These are phyloP conservation scores for Metschnikowia reukaufii DNA, from an alignment of 805 yeast species.

Conservation along the genomic window DNA sequence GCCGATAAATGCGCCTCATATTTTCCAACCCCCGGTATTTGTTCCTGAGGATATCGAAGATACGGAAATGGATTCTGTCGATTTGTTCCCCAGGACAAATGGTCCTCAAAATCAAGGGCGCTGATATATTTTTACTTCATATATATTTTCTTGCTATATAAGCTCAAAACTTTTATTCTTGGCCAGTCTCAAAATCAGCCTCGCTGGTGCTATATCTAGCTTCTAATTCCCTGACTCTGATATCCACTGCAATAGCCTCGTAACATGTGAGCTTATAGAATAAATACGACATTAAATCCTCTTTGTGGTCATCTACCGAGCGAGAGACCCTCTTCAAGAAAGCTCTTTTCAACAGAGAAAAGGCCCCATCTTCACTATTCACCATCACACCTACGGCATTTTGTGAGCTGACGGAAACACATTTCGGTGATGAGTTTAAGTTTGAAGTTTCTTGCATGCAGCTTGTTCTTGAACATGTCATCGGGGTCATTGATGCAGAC, in stretches of 20 bases:
- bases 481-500: slow-evolving; percentile 7
- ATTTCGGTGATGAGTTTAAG: slow-evolving; percentile 5
- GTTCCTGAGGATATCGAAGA: slow-evolving; percentile 30
- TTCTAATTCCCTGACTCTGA: slow-evolving; percentile 18
- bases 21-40: slow-evolving; percentile 43
- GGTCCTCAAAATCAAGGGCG: slow-evolving; percentile 6
- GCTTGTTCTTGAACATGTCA: slow-evolving; percentile 16
- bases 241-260: slow-evolving; percentile 13
- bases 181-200: not conserved
- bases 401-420: slow-evolving; percentile 12
- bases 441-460: slow-evolving; percentile 7
- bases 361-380: slow-evolving; percentile 3
- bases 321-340: slow-evolving; percentile 14
- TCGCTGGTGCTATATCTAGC: slow-evolving; percentile 15
- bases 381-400: not conserved
- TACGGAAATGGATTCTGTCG: slow-evolving; percentile 32
- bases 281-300: slow-evolving; percentile 24
- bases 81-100: slow-evolving; percentile 22
- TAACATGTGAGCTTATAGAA: slow-evolving; percentile 19
- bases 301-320: slow-evolving; percentile 14
- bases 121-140: slow-evolving; percentile 6
- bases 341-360: slow-evolving; percentile 15
- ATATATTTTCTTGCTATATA: not conserved
- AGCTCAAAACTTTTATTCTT: not conserved
- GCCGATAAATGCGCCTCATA: slow-evolving; percentile 41